Percentiles rank a stretch among this genome's conserved stretches.
phyloP scores from a whole-genome alignment of 83 land plant species.

The Diphasiastrum complanatum region DNA sequence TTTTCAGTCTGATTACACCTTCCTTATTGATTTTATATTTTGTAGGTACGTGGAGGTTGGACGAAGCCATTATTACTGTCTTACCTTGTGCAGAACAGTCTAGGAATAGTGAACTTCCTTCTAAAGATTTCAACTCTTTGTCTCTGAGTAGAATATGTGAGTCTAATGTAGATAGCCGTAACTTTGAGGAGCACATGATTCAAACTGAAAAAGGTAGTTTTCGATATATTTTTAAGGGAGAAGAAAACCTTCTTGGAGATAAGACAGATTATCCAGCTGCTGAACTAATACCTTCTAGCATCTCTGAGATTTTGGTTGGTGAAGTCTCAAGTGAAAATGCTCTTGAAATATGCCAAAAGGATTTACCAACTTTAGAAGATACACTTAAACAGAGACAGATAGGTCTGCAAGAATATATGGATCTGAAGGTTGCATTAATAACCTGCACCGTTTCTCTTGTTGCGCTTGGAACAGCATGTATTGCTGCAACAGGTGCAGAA shows the following conservation, averaged over 20 bases:
- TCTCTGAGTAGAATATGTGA: no score
- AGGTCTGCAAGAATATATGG: constrained; percentile 50
- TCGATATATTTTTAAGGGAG: constrained; percentile 33
- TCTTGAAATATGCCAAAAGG: neutral
- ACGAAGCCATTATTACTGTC: constrained; percentile 32
- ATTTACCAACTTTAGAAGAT: constrained; percentile 4
- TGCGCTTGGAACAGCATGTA: constrained; percentile 26
- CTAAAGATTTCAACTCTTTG: no score
- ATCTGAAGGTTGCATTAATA: constrained; percentile 52
- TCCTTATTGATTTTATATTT: constrained; percentile 15
- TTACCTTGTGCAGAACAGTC: constrained; percentile 12
- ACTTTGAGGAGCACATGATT: constrained; percentile 1
- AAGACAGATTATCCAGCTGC: constrained; percentile 31
- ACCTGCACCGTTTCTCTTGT: constrained; percentile 42
- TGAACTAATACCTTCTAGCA: constrained; percentile 38
- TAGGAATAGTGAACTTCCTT: no score
- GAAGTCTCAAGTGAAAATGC: constrained; percentile 5
- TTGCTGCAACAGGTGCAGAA: constrained; percentile 8
- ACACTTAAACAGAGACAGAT: constrained; percentile 27
- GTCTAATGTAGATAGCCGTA: constrained; percentile 5
- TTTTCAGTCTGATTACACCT: constrained; percentile 1
- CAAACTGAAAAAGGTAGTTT: constrained; percentile 9
- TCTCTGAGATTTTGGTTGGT: constrained; percentile 24
- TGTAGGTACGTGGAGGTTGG: constrained; percentile 68
- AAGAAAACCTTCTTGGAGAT: constrained; percentile 49